Evolutionary conservation across 1,284 basidiomycete species (phyloP).

Genomic region (Ustilago tritici): DNA sequence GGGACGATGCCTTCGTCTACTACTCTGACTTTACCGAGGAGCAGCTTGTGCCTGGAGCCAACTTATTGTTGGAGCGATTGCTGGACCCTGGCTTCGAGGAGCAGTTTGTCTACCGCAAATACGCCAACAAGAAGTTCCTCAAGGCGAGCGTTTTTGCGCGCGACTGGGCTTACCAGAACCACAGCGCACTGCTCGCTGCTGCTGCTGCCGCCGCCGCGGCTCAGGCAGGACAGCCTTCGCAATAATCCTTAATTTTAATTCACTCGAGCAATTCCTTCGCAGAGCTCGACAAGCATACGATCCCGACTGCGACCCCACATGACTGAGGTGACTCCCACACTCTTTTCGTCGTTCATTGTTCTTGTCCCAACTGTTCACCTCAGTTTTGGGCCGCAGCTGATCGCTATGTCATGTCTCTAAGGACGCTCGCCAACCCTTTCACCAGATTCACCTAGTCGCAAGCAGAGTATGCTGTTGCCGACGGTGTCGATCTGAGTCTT

Average conservation of each 20-base stretch:
- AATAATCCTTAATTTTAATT: background rate
- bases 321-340: slow-evolving; percentile 30
- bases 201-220: slow-evolving; percentile 43
- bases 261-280: background rate
- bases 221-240: slow-evolving; percentile 28
- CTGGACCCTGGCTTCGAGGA: slow-evolving; percentile 82
- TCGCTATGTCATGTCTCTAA: background rate
- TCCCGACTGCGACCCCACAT: slow-evolving; percentile 6
- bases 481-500: background rate
- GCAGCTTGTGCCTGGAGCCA: slow-evolving; percentile 85
- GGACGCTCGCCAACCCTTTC: background rate
- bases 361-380: slow-evolving; percentile 34
- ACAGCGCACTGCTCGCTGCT: slow-evolving; percentile 48
- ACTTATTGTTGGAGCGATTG: slow-evolving; percentile 86
- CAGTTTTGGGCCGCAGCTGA: slow-evolving; percentile 10
- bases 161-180: slow-evolving; percentile 71
- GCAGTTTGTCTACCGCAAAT: slow-evolving; percentile 95
- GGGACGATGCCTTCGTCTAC: slow-evolving; percentile 87
- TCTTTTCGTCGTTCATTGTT: slow-evolving; percentile 21
- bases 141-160: slow-evolving; percentile 76
- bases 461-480: slow-evolving; percentile 3
- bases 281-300: background rate
- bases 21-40: slow-evolving; percentile 93
- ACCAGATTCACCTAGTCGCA: background rate
- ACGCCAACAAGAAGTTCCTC: slow-evolving; percentile 90